These are phyloP conservation scores for Jackrogersella multiformis DNA, from an alignment of 495 filamentous ascomycete species.

Conservation along the genomic window DNA sequence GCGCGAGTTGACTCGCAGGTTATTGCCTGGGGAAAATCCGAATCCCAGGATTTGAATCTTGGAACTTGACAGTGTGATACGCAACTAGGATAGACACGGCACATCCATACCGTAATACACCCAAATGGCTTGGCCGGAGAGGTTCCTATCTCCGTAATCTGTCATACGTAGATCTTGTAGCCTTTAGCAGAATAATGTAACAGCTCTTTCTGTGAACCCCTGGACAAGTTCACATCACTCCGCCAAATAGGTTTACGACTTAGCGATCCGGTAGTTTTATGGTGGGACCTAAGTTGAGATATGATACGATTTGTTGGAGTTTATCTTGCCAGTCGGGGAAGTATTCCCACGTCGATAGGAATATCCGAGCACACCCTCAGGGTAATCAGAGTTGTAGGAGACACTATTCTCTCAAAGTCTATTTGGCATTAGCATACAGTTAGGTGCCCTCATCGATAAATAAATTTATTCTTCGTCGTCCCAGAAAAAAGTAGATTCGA, in stretches of 20 bases:
- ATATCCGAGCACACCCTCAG: neutral
- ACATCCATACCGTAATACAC: neutral
- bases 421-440: neutral
- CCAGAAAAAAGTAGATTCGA: neutral
- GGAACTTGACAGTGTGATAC: neutral
- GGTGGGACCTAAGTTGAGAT: neutral
- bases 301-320: neutral
- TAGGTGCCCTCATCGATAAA: neutral
- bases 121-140: neutral
- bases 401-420: neutral
- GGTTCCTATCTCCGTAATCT: too few species aligned
- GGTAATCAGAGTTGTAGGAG: neutral
- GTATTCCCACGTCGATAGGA: neutral
- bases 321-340: neutral
- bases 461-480: too few species aligned
- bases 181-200: neutral
- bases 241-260: neutral
- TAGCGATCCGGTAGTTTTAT: neutral
- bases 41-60: too few species aligned
- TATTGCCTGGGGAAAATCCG: neutral
- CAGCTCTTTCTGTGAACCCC: neutral
- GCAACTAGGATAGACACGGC: neutral
- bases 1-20: neutral
- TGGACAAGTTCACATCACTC: neutral
- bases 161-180: too few species aligned